Evolutionary conservation across 2,329 filamentous ascomycete genomes (phyloP), one percentile per base, ranked within the genome.

Genomic region (Diaporthe amygdali): DNA sequence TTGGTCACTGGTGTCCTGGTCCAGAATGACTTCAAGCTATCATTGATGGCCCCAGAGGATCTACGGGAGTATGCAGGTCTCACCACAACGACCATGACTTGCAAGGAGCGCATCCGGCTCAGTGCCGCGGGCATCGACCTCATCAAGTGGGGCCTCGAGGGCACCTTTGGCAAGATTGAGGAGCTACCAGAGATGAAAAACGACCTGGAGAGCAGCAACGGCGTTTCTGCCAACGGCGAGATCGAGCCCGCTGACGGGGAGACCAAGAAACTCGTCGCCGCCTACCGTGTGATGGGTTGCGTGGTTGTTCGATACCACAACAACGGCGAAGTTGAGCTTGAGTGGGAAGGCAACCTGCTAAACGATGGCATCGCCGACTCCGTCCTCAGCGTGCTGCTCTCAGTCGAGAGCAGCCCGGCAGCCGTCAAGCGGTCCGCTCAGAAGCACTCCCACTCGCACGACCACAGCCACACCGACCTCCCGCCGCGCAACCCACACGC

Each of bases 291-390:
- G 77, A 98, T 99, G 96, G 96, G 95, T 74, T 96, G 93, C 81
- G 91, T 98, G 34, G 90, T 90, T 9, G 91, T 98, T n/a, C 89
- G 92, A 25, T 95, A 96, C 81, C 89, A 89, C 74, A 89, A 86
- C 73, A 92, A 90, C 75, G 93, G 95, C 69, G 92, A 96, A 78
- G 89, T 98, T 7, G 95, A 97, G 80, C 86, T 98, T 3, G 95
- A 97, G 82, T 99, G 96, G 96, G 96, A 98, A 80, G 96, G 95
- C 71, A 99, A 98, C 80, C 93, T 97, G 84, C 92, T 98, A 78
- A 99, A 98, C 80, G 96, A 99, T 78, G 94, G 95, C 72, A 97
- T 99, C 77, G 96, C 96, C n/a, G 96, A 99, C 82, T 95, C 96
- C 20, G 93, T 98, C 68, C 94, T 98, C 87, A 95, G 95, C 0